Evolutionary conservation across 73 alveolate genomes (phyloP).

Genomic region (Breviolum minutum): DNA sequence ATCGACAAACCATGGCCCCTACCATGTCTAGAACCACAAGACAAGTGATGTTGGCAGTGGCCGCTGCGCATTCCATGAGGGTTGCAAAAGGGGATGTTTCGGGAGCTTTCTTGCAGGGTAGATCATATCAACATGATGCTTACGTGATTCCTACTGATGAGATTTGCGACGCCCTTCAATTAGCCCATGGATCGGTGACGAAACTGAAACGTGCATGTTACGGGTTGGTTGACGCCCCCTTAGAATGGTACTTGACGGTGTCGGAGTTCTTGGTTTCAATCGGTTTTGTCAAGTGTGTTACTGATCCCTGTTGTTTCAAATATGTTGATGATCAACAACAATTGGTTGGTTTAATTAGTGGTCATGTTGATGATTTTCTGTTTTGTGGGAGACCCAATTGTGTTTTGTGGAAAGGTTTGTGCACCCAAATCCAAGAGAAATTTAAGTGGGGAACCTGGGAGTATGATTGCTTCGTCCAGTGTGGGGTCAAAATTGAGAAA

Average conservation of each 20-base stretch:
- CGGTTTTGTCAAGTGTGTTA: not conserved
- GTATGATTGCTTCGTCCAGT: not conserved
- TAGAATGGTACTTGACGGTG: not conserved
- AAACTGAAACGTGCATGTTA: too few relatives aligned
- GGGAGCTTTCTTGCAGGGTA: too few relatives aligned
- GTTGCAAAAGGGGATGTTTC: not conserved
- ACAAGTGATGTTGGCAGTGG: not conserved
- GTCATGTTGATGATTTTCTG: not conserved
- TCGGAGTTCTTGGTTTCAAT: not conserved
- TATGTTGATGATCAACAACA: too few relatives aligned
- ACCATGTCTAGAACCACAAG: not conserved
- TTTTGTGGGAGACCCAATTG: not conserved
- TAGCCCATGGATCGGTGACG: not conserved
- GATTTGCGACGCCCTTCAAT: not conserved
- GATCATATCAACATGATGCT: not conserved
- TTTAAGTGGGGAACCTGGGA: constrained; percentile 15
- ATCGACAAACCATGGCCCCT: not conserved
- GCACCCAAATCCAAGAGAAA: not conserved
- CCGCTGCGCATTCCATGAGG: not conserved
- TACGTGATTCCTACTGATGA: not conserved
- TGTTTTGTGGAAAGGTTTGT: not conserved
- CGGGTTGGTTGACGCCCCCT: not conserved
- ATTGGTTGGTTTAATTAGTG: not conserved
- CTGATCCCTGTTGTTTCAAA: not conserved
- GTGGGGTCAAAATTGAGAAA: not conserved